Base-by-base conservation (phyloP, 345 rosid genomes). In the Turritis glabra region DNA sequence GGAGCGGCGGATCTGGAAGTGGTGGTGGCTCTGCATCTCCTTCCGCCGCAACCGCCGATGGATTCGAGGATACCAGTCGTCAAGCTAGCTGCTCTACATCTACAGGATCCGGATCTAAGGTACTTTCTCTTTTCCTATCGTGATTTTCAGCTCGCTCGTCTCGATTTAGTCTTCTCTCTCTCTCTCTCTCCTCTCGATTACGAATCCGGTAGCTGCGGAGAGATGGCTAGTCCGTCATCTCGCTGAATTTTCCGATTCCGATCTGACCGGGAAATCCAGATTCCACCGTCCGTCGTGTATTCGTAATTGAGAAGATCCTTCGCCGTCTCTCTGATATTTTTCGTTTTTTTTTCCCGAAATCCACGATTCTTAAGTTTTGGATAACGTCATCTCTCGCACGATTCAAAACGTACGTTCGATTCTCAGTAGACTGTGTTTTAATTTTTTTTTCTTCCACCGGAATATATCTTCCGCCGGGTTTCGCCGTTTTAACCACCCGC, bases 51-150 rank as follows among this genome's bases (percentile, higher is more conserved):
- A n/a, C n/a, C n/a, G n/a, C 74, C 41, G 94, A 84, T 65, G 92
- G 89, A 19, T 76, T 74, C 17, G 98, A 90, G 60, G 90, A 87
- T 18, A 75, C 83, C 23, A 85, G 89, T 71, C 82, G 80, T 15
- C 87, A 83, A 72, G 58, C 68, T 37, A 55, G 76, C 72, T 73
- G 80, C 65, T 79, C 85, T 13, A 72, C 83, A 21, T 79, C 88
- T 41, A 74, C 87, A 37, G 83, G 77, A 69, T 79, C 79, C 81
- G 88, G 91, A 89, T 89, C 94, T 80, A 89, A 91, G 94, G 97
- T 89, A 78, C 38, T 37, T 51, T 62, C 55, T 19, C 44, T 62
- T 18, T 41, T 27, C 1, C 22, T 33, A 8, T 7, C 43, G 18
- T 43, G 43, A 22, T 59, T 21, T 10, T 46, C 25, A 32, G 3